Evolutionary conservation across 495 filamentous ascomycete genomes (phyloP).

Genomic region (Haplographium delicatum): DNA sequence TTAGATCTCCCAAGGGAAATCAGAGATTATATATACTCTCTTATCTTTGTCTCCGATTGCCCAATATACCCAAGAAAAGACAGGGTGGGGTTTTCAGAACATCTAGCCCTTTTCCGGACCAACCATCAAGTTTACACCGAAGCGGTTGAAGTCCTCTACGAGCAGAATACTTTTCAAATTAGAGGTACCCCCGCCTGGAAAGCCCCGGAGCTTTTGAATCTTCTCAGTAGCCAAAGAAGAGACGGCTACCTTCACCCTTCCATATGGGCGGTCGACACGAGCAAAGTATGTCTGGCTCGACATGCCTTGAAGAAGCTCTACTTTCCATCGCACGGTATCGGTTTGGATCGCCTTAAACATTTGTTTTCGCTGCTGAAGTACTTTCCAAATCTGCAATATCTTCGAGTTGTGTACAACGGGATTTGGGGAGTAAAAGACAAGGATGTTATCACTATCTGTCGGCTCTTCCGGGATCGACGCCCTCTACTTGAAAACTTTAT

Average conservation of each 20-base stretch:
- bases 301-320: constrained; percentile 7
- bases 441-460: constrained; percentile 12
- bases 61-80: constrained; percentile 15
- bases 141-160: constrained; percentile 12
- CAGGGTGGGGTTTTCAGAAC: constrained; percentile 4
- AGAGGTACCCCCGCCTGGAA: not conserved
- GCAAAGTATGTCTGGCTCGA: constrained; percentile 8
- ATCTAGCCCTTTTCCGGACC: constrained; percentile 6
- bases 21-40: constrained; percentile 8
- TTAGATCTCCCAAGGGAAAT: constrained; percentile 15
- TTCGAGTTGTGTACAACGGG: constrained; percentile 6
- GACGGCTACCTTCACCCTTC: not conserved
- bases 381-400: constrained; percentile 14
- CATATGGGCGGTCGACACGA: not conserved
- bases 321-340: constrained; percentile 9
- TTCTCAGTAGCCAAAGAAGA: constrained; percentile 5
- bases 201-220: constrained; percentile 2
- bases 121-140: constrained; percentile 16
- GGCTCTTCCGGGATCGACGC: constrained; percentile 9
- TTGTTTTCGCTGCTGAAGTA: constrained; percentile 11
- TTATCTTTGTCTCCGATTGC: constrained; percentile 3
- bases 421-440: constrained; percentile 4
- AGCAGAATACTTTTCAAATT: constrained; percentile 15
- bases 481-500: constrained; percentile 5
- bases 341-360: constrained; percentile 7